A percentile compares a stretch with the other conserved stretches of the same genome.
phyloP scores from a whole-genome alignment of 2,329 filamentous ascomycete genomes.

The Diaporthe vaccinii region DNA sequence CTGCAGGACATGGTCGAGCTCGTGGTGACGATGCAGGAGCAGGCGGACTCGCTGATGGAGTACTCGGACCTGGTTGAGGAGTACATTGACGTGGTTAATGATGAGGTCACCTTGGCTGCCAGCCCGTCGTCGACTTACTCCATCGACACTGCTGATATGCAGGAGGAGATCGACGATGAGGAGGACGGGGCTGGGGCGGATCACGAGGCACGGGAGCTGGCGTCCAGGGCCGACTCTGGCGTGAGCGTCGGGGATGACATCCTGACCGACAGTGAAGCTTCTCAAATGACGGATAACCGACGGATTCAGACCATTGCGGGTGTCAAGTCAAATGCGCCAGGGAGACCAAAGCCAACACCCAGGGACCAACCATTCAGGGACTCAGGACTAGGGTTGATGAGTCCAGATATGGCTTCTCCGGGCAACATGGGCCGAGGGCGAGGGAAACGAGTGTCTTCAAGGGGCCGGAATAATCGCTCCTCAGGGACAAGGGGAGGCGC shows the following conservation, averaged over 20 bases:
- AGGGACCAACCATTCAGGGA: slow-evolving; percentile 6
- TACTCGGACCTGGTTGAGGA: slow-evolving; percentile 16
- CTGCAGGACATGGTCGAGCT: slow-evolving; percentile 27
- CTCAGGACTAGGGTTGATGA: background rate
- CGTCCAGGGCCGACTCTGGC: slow-evolving; percentile 23
- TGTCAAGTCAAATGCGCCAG: background rate
- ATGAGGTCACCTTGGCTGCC: background rate
- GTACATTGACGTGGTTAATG: slow-evolving; percentile 17
- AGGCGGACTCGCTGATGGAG: slow-evolving; percentile 22
- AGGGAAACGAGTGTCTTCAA: background rate
- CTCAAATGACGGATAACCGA: too few species aligned
- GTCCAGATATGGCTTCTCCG: background rate
- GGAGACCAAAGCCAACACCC: background rate
- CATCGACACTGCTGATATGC: background rate
- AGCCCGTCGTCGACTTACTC: slow-evolving; percentile 15
- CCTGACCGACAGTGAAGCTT: background rate
- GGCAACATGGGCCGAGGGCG: background rate
- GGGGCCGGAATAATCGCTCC: background rate
- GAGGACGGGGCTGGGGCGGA: background rate
- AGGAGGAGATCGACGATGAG: background rate
- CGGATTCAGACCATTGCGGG: background rate
- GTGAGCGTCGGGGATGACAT: slow-evolving; percentile 6
- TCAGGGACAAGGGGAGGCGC: background rate
- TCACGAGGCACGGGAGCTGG: background rate
- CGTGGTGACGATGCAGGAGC: background rate